A percentile compares a stretch with the other conserved stretches of the same genome.
These are phyloP conservation scores for Ophiostoma triangulosporum DNA, from an alignment of 2,329 filamentous ascomycete species.

Conservation along the genomic window DNA sequence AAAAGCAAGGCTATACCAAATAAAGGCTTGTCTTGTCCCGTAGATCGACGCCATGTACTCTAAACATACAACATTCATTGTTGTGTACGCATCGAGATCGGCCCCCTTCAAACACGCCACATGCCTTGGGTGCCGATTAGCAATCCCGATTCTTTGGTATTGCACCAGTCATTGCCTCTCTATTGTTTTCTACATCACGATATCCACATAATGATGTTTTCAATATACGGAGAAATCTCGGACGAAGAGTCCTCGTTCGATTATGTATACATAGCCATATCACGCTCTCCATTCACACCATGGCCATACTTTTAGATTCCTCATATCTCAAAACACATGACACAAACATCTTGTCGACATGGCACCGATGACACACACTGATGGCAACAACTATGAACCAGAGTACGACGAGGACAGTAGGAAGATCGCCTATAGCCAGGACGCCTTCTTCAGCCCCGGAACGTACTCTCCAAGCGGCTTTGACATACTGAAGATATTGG, in stretches of 20 bases:
- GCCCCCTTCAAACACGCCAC: background rate
- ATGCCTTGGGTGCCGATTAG: too few species aligned
- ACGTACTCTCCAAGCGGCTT: constrained; percentile 8
- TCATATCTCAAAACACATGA: background rate
- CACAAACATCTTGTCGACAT: background rate
- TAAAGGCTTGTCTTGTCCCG: too few species aligned
- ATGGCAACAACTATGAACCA: background rate
- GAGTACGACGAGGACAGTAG: background rate
- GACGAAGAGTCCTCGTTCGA: too few species aligned
- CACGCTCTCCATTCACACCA: too few species aligned
- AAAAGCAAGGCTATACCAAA: background rate
- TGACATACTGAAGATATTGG: constrained; percentile 9
- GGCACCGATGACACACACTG: background rate
- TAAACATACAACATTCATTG: background rate
- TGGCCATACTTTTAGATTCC: background rate
- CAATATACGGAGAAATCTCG: too few species aligned
- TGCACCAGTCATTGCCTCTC: too few species aligned
- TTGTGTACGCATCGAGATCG: background rate
- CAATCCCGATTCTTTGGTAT: background rate
- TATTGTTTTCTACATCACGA: too few species aligned
- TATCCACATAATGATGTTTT: too few species aligned
- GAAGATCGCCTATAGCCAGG: background rate
- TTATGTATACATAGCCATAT: too few species aligned
- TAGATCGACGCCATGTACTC: background rate
- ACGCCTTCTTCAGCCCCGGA: constrained; percentile 4